Evolutionary conservation across 768 basidiomycete genomes (phyloP).

Genomic region (Amanita fuliginea): DNA sequence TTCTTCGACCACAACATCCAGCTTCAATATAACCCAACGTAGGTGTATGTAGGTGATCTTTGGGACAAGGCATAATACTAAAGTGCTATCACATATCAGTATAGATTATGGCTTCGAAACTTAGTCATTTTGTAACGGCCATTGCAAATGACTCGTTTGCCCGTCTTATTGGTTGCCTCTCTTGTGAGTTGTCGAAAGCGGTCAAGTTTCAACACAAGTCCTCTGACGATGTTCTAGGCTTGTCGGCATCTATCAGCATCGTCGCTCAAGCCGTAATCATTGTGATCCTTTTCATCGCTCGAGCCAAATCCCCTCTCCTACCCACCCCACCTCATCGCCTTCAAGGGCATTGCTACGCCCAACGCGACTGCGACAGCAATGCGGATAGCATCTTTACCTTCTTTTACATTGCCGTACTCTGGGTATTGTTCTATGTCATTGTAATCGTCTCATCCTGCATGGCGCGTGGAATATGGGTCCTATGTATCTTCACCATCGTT

Average conservation of each 20-base stretch:
- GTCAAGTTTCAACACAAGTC: no score
- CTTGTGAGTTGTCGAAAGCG: no score
- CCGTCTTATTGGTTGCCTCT: no score
- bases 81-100: no score
- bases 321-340: background rate
- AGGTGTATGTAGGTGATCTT: no score
- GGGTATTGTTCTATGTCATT: background rate
- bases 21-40: no score
- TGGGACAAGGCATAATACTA: no score
- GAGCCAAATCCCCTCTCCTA: background rate
- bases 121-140: no score
- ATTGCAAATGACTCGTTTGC: no score
- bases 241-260: background rate
- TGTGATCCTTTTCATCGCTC: background rate
- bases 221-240: background rate
- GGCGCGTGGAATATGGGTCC: background rate
- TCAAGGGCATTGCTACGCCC: background rate
- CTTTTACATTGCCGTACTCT: background rate
- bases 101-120: no score
- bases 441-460: background rate
- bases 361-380: background rate
- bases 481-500: background rate
- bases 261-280: background rate
- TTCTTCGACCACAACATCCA: no score
- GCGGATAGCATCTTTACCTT: background rate